Conservation (phyloP, 2,329 filamentous ascomycete species). For the Pseudocercospora fuligena region DNA sequence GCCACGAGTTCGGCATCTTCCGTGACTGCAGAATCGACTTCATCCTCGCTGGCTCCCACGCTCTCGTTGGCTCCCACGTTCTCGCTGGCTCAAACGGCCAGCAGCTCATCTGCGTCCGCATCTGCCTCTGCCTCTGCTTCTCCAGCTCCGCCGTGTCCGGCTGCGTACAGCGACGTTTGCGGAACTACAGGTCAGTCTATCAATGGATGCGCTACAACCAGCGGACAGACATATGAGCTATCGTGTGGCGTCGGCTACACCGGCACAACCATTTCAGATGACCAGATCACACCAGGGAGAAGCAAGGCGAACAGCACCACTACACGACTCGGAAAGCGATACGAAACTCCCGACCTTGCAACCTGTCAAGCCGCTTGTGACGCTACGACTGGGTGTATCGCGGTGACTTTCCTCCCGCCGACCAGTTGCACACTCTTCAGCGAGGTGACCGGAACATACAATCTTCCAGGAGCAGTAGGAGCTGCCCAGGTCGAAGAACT, state of each 20-base stretch:
- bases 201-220: slow-evolving; percentile 12
- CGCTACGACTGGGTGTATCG: slow-evolving; percentile 34
- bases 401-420: slow-evolving; percentile 34
- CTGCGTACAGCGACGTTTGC: slow-evolving; percentile 12
- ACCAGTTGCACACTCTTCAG: slow-evolving; percentile 39
- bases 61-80: not conserved
- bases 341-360: slow-evolving; percentile 21
- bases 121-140: not conserved
- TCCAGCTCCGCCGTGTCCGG: slow-evolving; percentile 13
- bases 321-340: slow-evolving; percentile 14
- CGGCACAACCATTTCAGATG: slow-evolving; percentile 18
- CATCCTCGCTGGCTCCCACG: not conserved
- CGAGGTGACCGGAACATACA: slow-evolving; percentile 32
- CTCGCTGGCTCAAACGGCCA: not conserved
- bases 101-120: not conserved
- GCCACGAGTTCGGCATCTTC: not conserved
- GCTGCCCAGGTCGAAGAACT: slow-evolving; percentile 23
- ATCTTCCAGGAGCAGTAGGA: slow-evolving; percentile 31
- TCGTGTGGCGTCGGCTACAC: slow-evolving; percentile 16
- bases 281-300: slow-evolving; percentile 1
- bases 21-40: not conserved
- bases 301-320: not conserved
- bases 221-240: slow-evolving; percentile 12
- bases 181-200: not conserved
- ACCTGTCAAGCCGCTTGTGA: slow-evolving; percentile 34